Percentiles rank a stretch among this genome's conserved stretches.
Conservation (phyloP, 306 rosid species). For the Cicer judaicum region DNA sequence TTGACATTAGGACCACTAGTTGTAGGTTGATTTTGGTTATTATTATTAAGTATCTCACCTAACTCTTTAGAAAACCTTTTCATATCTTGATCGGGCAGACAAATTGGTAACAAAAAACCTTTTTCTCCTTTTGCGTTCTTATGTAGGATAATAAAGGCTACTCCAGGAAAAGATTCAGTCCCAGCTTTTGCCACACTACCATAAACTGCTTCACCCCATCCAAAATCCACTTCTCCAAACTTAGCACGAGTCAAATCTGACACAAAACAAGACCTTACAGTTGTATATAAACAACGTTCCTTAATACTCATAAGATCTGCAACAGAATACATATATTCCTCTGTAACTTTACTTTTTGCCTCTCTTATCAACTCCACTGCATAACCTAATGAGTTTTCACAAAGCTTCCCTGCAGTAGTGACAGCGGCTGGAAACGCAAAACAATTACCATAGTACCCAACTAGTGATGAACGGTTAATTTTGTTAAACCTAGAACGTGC, state of each 20-base stretch:
- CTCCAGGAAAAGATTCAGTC: background rate
- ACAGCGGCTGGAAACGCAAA: conserved; percentile 8
- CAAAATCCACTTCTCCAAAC: conserved; percentile 46
- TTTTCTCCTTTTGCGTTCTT: conserved; percentile 46
- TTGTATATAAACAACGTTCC: conserved; percentile 12
- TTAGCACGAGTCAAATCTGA: conserved; percentile 28
- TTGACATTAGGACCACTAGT: background rate
- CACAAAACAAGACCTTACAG: background rate
- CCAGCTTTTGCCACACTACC: conserved; percentile 41
- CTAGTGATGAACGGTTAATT: background rate
- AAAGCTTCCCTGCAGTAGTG: conserved; percentile 19
- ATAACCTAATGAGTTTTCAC: conserved; percentile 31
- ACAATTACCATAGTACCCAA: conserved; percentile 45
- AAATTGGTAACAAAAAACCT: conserved; percentile 47
- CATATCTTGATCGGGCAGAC: conserved; percentile 52
- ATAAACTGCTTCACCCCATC: conserved; percentile 57
- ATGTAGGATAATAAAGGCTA: background rate
- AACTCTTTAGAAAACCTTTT: conserved; percentile 50
- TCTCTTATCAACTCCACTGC: conserved; percentile 38
- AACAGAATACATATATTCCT: conserved; percentile 50
- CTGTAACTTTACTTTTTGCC: conserved; percentile 38
- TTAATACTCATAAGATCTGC: conserved; percentile 47
- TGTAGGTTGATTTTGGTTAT: too few relatives aligned
- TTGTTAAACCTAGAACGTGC: conserved; percentile 11
- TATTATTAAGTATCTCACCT: background rate